Conservation (phyloP, 202 grass and related monocot genomes). For the Musa balbisiana region DNA sequence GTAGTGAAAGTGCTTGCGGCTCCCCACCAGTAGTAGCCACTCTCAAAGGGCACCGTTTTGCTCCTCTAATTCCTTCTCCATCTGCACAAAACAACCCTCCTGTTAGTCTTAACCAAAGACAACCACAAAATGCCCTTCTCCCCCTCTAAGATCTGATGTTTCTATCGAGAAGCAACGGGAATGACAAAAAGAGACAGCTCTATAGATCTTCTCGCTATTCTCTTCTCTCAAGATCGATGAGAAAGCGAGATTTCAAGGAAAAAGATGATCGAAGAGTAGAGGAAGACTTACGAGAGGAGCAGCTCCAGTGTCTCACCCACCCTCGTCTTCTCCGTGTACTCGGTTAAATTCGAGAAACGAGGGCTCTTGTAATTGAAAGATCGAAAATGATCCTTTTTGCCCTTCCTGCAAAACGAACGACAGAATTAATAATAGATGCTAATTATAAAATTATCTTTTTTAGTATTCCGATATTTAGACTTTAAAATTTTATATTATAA, state of each 20-base stretch:
- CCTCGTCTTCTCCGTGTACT: too few relatives aligned
- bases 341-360: too few relatives aligned
- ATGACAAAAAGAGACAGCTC: neutral
- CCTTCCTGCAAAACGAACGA: too few relatives aligned
- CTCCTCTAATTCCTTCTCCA: conserved; percentile 2
- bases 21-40: conserved; percentile 50
- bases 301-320: neutral
- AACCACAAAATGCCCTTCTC: neutral
- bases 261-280: neutral
- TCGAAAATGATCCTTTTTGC: too few relatives aligned
- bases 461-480: too few relatives aligned
- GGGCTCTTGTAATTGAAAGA: too few relatives aligned
- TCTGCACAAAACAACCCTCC: neutral
- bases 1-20: conserved; percentile 60
- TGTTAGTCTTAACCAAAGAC: neutral
- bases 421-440: too few relatives aligned
- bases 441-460: too few relatives aligned
- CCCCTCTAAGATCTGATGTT: neutral
- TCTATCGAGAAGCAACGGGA: neutral
- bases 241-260: neutral
- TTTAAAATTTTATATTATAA: too few relatives aligned
- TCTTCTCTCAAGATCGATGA: too few relatives aligned
- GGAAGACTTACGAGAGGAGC: neutral
- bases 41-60: neutral
- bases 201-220: neutral